Evolutionary conservation across 1,284 basidiomycete genomes (phyloP).

Genomic region (Tetrapyrgos nigripes): DNA sequence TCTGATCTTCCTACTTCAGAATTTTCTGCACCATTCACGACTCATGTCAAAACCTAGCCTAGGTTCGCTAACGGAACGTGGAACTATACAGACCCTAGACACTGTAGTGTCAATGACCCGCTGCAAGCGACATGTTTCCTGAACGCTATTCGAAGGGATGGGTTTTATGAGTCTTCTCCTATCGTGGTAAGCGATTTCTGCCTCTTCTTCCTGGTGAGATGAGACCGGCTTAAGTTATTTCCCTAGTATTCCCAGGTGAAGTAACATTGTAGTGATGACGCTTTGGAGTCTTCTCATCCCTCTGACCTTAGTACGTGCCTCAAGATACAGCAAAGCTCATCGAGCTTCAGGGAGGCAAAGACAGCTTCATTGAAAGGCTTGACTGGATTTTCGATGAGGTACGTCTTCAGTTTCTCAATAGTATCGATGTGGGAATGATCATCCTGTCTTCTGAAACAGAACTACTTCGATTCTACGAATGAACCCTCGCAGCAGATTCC

Average conservation of each 20-base stretch:
- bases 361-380: constrained; percentile 58
- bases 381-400: constrained; percentile 62
- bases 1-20: background rate
- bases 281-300: too few relatives aligned
- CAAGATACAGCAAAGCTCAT: constrained; percentile 69
- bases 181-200: constrained; percentile 54
- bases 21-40: background rate
- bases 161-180: constrained; percentile 70
- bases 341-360: constrained; percentile 59
- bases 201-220: too few relatives aligned
- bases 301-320: constrained; percentile 64
- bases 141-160: constrained; percentile 60
- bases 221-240: too few relatives aligned
- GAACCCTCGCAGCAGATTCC: constrained; percentile 70
- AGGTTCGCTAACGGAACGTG: constrained; percentile 65
- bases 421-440: background rate
- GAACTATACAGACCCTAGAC: constrained; percentile 68
- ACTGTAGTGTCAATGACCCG: constrained; percentile 70
- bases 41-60: constrained; percentile 42
- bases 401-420: constrained; percentile 10
- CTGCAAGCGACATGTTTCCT: constrained; percentile 63
- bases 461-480: constrained; percentile 60
- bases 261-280: background rate
- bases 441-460: constrained; percentile 31
- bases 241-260: constrained; percentile 53